Conservation (phyloP, 2,329 filamentous ascomycete species). For the Penicillium sp. region DNA sequence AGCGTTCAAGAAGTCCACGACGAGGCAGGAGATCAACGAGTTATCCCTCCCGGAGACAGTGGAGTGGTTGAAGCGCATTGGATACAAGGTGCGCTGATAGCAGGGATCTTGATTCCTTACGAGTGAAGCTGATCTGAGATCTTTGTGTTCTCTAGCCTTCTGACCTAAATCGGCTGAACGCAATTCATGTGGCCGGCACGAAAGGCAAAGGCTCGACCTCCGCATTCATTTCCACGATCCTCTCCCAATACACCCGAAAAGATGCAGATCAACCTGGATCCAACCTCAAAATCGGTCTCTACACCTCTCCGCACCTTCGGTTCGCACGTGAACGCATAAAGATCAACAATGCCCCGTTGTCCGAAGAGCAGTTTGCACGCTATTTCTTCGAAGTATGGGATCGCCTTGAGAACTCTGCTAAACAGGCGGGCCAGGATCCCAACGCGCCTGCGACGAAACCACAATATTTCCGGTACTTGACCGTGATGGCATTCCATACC, state of each 20-base stretch:
- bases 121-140: neutral
- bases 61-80: conserved; percentile 71
- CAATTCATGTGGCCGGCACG: conserved; percentile 85
- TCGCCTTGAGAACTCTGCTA: conserved; percentile 54
- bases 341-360: conserved; percentile 70
- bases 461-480: conserved; percentile 89
- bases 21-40: conserved; percentile 69
- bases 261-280: conserved; percentile 26
- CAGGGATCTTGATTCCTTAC: neutral
- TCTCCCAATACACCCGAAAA: conserved; percentile 58
- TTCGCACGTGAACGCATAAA: conserved; percentile 82
- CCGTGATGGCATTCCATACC: conserved; percentile 79
- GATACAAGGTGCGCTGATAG: conserved; percentile 62
- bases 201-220: conserved; percentile 93
- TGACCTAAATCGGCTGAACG: conserved; percentile 59
- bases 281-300: conserved; percentile 66
- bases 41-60: conserved; percentile 78
- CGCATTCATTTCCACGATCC: conserved; percentile 75
- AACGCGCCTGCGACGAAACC: conserved; percentile 65
- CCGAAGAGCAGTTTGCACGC: conserved; percentile 64
- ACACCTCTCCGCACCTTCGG: conserved; percentile 81
- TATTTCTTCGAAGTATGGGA: conserved; percentile 89
- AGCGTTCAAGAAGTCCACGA: conserved; percentile 63
- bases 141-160: conserved; percentile 49
- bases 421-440: conserved; percentile 53